Percentiles rank a stretch among this genome's conserved stretches.
Conservation (phyloP, 495 filamentous ascomycete species). For the Aspergillus sclerotiicarbonarius region DNA sequence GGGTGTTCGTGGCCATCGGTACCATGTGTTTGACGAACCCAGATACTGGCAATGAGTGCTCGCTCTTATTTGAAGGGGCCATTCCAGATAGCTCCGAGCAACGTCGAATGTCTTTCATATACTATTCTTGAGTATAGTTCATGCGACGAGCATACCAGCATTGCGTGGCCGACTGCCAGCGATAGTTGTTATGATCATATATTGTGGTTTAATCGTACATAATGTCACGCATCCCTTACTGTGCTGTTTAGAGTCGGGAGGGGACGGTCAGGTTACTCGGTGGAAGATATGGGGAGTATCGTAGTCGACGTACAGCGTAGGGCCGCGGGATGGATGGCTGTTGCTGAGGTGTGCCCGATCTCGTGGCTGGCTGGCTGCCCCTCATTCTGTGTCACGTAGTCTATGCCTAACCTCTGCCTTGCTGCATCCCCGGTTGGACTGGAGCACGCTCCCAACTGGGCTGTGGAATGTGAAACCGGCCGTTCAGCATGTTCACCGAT, state of each 20-base stretch:
- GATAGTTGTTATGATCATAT: conserved; percentile 10
- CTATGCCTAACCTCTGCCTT: too few relatives aligned
- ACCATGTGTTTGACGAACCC: conserved; percentile 96
- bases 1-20: conserved; percentile 84
- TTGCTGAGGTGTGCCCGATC: too few relatives aligned
- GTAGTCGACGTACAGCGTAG: too few relatives aligned
- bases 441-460: neutral
- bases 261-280: too few relatives aligned
- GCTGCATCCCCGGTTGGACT: too few relatives aligned
- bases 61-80: neutral
- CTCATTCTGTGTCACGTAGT: too few relatives aligned
- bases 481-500: neutral
- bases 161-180: neutral
- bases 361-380: too few relatives aligned
- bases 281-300: too few relatives aligned
- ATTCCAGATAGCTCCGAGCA: neutral
- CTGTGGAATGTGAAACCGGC: conserved; percentile 11
- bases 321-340: too few relatives aligned
- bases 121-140: conserved; percentile 7
- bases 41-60: conserved; percentile 58
- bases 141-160: conserved; percentile 3
- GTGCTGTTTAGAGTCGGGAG: neutral
- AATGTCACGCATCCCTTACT: conserved; percentile 1
- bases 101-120: neutral
- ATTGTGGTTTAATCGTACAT: conserved; percentile 1